phyloP scores from a whole-genome alignment of 1,139 yeast genomes.

The Debaryomyces psychrophilus region DNA sequence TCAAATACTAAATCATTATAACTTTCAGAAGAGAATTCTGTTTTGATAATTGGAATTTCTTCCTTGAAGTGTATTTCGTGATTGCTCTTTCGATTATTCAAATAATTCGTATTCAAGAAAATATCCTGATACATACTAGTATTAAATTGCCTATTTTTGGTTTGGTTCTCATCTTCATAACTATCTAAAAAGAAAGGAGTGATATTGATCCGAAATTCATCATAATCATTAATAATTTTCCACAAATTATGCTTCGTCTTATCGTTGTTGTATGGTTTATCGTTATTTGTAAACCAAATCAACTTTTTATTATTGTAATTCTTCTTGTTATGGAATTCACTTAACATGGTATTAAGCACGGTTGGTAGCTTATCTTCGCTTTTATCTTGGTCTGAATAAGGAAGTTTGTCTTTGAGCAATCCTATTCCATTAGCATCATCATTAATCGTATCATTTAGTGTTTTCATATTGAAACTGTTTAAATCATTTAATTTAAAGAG shows the following conservation, averaged over 20 bases:
- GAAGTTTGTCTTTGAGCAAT: slow-evolving; percentile 20
- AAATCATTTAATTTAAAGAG: slow-evolving; percentile 40
- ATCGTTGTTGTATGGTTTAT: slow-evolving; percentile 35
- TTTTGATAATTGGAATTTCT: slow-evolving; percentile 1
- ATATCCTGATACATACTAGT: slow-evolving; percentile 58
- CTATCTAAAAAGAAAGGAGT: slow-evolving; percentile 64
- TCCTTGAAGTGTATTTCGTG: slow-evolving; percentile 15
- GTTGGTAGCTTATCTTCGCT: slow-evolving; percentile 39
- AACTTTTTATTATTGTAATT: slow-evolving; percentile 40
- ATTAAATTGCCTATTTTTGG: slow-evolving; percentile 43
- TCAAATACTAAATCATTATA: slow-evolving; percentile 13
- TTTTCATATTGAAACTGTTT: slow-evolving; percentile 45
- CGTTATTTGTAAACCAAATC: slow-evolving; percentile 48
- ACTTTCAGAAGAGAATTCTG: neutral
- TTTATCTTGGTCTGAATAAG: slow-evolving; percentile 26
- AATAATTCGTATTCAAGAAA: slow-evolving; percentile 46
- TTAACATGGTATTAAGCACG: slow-evolving; percentile 36
- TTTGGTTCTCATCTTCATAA: slow-evolving; percentile 16
- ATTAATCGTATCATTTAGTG: slow-evolving; percentile 34
- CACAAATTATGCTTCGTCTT: slow-evolving; percentile 47
- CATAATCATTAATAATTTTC: slow-evolving; percentile 62
- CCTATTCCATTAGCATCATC: slow-evolving; percentile 30
- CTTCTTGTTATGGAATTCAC: slow-evolving; percentile 35
- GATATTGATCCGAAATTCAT: slow-evolving; percentile 53
- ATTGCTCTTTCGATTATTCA: slow-evolving; percentile 20